Percentiles rank a stretch among this genome's conserved stretches.
Conservation (phyloP, 192 early-diverging fungal genomes). For the Linnemannia zychae region DNA sequence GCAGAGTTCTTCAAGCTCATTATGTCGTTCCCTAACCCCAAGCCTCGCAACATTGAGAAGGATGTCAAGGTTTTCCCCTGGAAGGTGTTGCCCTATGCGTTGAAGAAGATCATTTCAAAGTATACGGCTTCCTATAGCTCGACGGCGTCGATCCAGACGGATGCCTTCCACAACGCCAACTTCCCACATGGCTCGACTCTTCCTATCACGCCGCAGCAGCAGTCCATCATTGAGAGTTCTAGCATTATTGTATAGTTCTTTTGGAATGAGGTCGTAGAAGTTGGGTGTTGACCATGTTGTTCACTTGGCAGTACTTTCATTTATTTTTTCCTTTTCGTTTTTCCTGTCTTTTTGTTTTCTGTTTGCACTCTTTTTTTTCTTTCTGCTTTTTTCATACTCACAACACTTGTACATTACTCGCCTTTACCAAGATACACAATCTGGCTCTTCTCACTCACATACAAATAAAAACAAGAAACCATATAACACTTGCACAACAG, state of each 20-base stretch:
- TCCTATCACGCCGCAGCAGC: slow-evolving; percentile 50
- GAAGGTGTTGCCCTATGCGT: slow-evolving; percentile 73
- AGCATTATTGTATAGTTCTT: slow-evolving; percentile 27
- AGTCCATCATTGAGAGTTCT: slow-evolving; percentile 37
- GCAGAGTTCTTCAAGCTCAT: slow-evolving; percentile 84
- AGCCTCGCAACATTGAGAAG: slow-evolving; percentile 90
- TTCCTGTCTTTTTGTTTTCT: neutral
- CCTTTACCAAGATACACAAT: neutral
- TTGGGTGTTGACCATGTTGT: slow-evolving; percentile 5
- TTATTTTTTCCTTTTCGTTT: slow-evolving; percentile 5
- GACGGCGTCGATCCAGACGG: slow-evolving; percentile 59
- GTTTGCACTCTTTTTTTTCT: neutral
- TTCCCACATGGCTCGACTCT: slow-evolving; percentile 46
- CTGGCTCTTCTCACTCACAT: neutral
- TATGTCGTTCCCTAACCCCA: slow-evolving; percentile 87
- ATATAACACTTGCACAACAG: too few species aligned
- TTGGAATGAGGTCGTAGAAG: neutral
- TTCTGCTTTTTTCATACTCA: neutral
- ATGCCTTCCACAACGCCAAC: slow-evolving; percentile 55
- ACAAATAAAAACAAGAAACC: neutral
- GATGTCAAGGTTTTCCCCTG: slow-evolving; percentile 73
- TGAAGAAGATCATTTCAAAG: slow-evolving; percentile 86
- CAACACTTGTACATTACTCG: neutral
- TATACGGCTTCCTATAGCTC: slow-evolving; percentile 70
- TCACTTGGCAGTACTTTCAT: neutral